Evolutionary conservation across 2,329 filamentous ascomycete species (phyloP).

Genomic region (Didymella pinodella): DNA sequence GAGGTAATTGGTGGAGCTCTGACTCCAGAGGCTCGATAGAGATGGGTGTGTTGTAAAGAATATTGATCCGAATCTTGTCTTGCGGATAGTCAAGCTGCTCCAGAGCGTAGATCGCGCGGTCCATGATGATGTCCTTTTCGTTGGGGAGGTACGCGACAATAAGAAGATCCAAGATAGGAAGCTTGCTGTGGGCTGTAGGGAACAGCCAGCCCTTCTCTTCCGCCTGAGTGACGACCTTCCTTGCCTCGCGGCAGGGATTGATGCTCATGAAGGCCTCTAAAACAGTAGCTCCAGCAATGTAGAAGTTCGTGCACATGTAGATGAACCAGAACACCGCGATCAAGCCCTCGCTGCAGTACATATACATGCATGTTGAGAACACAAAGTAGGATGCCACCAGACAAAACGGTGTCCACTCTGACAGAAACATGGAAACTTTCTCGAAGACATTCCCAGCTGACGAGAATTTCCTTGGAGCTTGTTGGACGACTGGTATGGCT

Average conservation of each 20-base stretch:
- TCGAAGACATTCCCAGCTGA: constrained; percentile 16
- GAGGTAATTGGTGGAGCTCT: constrained; percentile 51
- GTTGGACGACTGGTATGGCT: constrained; percentile 19
- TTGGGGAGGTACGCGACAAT: constrained; percentile 62
- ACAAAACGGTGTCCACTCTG: constrained; percentile 54
- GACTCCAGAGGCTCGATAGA: constrained; percentile 57
- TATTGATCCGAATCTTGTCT: constrained; percentile 57
- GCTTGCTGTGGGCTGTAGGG: constrained; percentile 52
- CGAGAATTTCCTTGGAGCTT: constrained; percentile 11
- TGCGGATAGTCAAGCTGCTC: constrained; percentile 58
- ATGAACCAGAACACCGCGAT: constrained; percentile 56
- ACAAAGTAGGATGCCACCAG: constrained; percentile 54
- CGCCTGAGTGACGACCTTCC: constrained; percentile 49
- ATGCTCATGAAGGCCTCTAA: constrained; percentile 54
- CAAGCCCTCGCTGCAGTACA: constrained; percentile 48
- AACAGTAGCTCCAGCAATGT: constrained; percentile 55
- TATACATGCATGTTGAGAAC: constrained; percentile 54
- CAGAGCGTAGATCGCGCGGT: constrained; percentile 57
- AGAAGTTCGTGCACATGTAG: constrained; percentile 56
- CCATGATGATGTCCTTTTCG: constrained; percentile 60
- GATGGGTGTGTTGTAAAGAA: constrained; percentile 60
- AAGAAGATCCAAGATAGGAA: constrained; percentile 57
- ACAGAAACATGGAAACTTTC: constrained; percentile 41
- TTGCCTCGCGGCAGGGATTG: constrained; percentile 48
- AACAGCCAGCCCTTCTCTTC: constrained; percentile 53